Conservation (phyloP, 441 rosid species). For the Corymbia citriodora region DNA sequence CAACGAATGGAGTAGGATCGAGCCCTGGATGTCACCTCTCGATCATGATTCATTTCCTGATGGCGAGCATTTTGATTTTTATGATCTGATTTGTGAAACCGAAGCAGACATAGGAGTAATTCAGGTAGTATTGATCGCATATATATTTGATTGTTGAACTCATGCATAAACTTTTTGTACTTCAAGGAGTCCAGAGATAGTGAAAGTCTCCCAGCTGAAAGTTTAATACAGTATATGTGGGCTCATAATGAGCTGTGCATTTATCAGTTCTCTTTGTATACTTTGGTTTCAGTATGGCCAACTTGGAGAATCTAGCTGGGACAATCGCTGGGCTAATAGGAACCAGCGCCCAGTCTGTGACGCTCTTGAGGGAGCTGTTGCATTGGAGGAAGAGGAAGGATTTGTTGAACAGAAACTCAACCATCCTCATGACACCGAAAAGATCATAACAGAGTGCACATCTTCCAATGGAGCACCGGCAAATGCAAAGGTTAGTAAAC, state of each 20-base stretch:
- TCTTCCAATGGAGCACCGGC: not conserved
- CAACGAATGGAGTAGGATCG: rapidly evolving
- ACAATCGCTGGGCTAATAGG: not conserved
- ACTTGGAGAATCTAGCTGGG: not conserved
- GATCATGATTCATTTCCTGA: not conserved
- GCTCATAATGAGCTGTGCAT: not conserved
- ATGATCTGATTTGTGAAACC: not conserved
- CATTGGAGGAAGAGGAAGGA: not conserved
- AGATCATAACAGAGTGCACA: not conserved
- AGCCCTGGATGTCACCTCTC: not conserved
- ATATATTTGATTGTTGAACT: not conserved
- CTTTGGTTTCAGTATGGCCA: not conserved
- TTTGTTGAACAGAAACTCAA: not conserved
- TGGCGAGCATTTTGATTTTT: not conserved
- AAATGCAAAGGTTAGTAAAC: not conserved
- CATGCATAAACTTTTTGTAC: not conserved
- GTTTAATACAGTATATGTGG: not conserved
- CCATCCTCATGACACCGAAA: not conserved
- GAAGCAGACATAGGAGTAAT: not conserved
- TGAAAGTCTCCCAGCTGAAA: not conserved
- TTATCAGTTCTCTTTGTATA: not conserved
- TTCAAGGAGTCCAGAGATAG: not conserved
- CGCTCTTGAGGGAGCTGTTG: not conserved
- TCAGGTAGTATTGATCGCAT: not conserved
- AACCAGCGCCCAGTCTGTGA: not conserved